phyloP scores from a whole-genome alignment of 73 alveolate species.

The Tetrahymena malaccensis region DNA sequence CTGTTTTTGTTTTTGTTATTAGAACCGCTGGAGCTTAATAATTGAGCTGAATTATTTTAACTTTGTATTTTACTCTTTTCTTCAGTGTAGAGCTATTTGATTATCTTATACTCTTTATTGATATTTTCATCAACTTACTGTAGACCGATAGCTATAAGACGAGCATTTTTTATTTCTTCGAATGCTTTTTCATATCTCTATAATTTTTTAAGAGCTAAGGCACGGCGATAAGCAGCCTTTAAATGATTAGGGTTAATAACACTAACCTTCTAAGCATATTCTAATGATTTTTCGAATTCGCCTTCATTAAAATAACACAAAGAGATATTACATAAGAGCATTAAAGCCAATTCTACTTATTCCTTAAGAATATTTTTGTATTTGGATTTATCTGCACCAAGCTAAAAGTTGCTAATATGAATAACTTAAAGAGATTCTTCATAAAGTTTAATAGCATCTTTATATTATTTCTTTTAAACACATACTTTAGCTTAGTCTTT shows the following conservation, averaged over 20 bases:
- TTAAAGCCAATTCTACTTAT: background rate
- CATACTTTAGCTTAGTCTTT: background rate
- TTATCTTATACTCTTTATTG: background rate
- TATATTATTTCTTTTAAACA: background rate
- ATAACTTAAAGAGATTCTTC: background rate
- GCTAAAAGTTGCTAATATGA: background rate
- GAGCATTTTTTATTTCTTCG: background rate
- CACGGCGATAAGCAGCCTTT: background rate
- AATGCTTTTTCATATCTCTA: background rate
- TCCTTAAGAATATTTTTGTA: background rate
- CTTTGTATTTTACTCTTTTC: background rate
- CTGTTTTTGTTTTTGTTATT: background rate
- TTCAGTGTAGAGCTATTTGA: background rate
- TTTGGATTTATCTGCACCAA: background rate
- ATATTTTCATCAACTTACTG: background rate
- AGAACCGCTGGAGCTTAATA: background rate
- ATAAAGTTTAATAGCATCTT: background rate
- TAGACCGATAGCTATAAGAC: background rate
- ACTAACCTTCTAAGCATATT: background rate
- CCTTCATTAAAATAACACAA: background rate
- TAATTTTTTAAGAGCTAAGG: background rate
- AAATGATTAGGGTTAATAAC: background rate
- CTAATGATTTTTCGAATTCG: background rate
- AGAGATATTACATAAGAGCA: background rate
- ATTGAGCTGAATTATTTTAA: background rate